Conservation (phyloP, 2,329 filamentous ascomycete genomes). For the Sordariomycetes sp. region DNA sequence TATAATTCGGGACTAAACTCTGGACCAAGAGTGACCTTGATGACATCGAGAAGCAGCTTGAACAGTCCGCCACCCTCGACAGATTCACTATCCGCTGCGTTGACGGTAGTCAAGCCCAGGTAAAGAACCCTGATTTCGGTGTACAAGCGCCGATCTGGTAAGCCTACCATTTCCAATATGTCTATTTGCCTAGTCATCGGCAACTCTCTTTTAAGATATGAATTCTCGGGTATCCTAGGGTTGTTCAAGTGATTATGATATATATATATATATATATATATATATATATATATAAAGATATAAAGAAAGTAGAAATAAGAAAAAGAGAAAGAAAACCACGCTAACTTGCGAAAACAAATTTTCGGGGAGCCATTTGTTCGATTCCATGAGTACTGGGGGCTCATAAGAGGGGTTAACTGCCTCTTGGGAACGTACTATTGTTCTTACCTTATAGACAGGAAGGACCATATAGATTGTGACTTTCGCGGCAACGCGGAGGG, state of each 20-base stretch:
- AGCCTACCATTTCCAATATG: background rate
- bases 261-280: too few species aligned
- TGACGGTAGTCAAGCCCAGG: background rate
- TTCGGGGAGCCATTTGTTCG: conserved; percentile 1
- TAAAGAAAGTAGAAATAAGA: too few species aligned
- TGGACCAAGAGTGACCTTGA: background rate
- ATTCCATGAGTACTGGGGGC: conserved; percentile 5
- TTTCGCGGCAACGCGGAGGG: background rate
- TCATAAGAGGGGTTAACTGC: background rate
- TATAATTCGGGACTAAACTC: conserved; percentile 3
- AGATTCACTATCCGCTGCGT: background rate
- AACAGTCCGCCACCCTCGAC: background rate
- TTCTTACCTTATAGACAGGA: conserved; percentile 1
- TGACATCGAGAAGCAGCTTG: background rate
- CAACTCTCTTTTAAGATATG: too few species aligned
- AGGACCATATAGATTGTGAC: background rate
- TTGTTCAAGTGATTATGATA: too few species aligned
- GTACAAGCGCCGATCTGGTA: background rate
- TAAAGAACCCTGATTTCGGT: background rate
- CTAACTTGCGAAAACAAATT: background rate
- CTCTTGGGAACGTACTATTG: conserved; percentile 1
- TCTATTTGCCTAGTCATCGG: background rate
- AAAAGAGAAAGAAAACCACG: too few species aligned
- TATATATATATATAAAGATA: too few species aligned
- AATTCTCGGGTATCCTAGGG: too few species aligned